A percentile compares a stretch with the other conserved stretches of the same genome.
Evolutionary conservation across 148 eudicot species (phyloP).

Genomic region (Rhododendron mucronatum): DNA sequence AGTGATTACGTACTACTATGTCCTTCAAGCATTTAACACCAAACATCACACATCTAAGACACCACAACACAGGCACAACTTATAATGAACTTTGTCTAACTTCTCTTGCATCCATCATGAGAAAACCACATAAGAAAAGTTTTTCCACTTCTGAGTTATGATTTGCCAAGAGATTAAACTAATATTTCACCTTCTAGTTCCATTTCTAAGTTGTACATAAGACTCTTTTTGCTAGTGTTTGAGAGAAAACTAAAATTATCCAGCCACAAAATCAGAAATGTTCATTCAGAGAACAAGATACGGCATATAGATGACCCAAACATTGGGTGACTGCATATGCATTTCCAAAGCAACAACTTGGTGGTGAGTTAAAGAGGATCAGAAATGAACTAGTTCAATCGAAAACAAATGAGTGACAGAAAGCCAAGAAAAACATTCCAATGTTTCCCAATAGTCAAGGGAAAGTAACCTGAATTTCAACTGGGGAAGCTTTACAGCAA

Average conservation of each 20-base stretch:
- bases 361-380: background rate
- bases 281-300: background rate
- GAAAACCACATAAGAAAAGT: background rate
- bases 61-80: constrained; percentile 1
- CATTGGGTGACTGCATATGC: background rate
- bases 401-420: background rate
- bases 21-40: background rate
- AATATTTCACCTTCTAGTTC: background rate
- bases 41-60: background rate
- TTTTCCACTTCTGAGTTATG: background rate
- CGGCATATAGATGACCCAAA: background rate
- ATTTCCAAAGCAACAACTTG: background rate
- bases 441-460: background rate
- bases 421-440: background rate
- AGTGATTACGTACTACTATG: background rate
- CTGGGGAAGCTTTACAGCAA: constrained; percentile 12
- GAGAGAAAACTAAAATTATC: background rate
- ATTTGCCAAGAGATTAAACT: background rate
- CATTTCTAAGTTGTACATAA: background rate
- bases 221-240: background rate
- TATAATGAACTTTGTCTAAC: background rate
- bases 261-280: background rate
- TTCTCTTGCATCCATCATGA: background rate
- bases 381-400: background rate
- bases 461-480: constrained; percentile 33